Percentiles rank a stretch among this genome's conserved stretches.
phyloP scores from a whole-genome alignment of 768 basidiomycete species.

The Solioccasus polychromus region DNA sequence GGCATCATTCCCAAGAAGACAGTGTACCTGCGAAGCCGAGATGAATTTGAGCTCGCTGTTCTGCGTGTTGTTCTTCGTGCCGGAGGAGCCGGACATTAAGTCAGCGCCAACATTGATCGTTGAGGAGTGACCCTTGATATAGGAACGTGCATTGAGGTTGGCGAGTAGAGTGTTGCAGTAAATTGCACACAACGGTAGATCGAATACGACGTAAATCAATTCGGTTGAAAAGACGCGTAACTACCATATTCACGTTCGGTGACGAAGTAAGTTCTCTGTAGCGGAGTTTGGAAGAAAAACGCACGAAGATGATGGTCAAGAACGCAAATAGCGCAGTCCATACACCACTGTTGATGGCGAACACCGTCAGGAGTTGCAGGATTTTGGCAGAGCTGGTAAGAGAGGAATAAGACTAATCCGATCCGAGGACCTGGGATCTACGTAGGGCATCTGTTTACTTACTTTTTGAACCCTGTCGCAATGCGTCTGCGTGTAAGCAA shows the following conservation, averaged over 20 bases:
- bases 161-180: slow-evolving; percentile 5
- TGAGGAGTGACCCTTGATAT: background rate
- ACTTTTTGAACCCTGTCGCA: slow-evolving; percentile 3
- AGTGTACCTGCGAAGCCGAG: background rate
- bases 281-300: background rate
- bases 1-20: too few species aligned
- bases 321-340: slow-evolving; percentile 3
- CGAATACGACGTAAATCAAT: slow-evolving; percentile 1
- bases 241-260: background rate
- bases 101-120: background rate
- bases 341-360: slow-evolving; percentile 5
- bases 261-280: background rate
- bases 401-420: background rate
- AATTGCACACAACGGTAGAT: slow-evolving; percentile 1
- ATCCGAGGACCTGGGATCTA: background rate
- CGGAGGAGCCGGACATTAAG: background rate
- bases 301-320: background rate
- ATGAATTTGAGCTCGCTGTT: background rate
- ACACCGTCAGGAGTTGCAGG: slow-evolving; percentile 4
- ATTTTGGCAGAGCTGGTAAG: background rate
- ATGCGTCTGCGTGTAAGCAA: background rate
- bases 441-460: background rate
- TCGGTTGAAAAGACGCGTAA: background rate
- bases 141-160: slow-evolving; percentile 4
- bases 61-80: background rate